Evolutionary conservation across 768 basidiomycete species (phyloP), one percentile per base, ranked within the genome.

Genomic region (Russula vinacea): DNA sequence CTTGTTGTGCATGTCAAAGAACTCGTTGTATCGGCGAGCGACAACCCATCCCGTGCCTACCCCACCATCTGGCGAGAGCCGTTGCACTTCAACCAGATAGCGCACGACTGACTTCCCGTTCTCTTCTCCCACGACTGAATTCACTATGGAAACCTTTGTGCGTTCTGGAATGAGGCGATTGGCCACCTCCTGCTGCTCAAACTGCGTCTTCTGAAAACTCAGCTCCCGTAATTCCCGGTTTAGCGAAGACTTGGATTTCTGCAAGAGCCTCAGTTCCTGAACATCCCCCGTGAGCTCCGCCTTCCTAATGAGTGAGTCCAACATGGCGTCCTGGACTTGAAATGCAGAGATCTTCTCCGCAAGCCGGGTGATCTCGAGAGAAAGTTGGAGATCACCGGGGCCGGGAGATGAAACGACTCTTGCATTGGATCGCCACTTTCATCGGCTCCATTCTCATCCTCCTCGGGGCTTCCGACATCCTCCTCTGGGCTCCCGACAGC

Each of bases 21-120:
- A 99, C 72, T 98, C 95, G 74, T 94, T 97, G 75, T 97, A 99
- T 65, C 97, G 79, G 68, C 95, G 79, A 10, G 94, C 91, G 8
- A 98, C 87, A 37, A 94, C 88, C 97, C 97, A 99, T 0, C 92
- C 93, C 0, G 90, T 89, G 3, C 85, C 79, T 73, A 90, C 87
- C 45, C 80, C 83, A 9, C 90, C 92, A 70, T 95, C 91, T 0
- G 76, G 75, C n/a, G 83, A 87, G 35, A 92, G 79, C 68, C 97
- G 95, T 72, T 93, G 92, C 3, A 99, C 86, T 75, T 97, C 92
- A 51, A 98, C 81, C 39, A 96, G 83, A 71, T 98, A 98, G 35
- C 94, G 83, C 47, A 95, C 92, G 24, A 98, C 92, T 29, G 90
- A 87, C 73, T 92, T 95, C 8, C 94, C 93, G 49, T 85, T 86